phyloP scores from a whole-genome alignment of 148 eudicot species.

The Persicaria tinctoria region DNA sequence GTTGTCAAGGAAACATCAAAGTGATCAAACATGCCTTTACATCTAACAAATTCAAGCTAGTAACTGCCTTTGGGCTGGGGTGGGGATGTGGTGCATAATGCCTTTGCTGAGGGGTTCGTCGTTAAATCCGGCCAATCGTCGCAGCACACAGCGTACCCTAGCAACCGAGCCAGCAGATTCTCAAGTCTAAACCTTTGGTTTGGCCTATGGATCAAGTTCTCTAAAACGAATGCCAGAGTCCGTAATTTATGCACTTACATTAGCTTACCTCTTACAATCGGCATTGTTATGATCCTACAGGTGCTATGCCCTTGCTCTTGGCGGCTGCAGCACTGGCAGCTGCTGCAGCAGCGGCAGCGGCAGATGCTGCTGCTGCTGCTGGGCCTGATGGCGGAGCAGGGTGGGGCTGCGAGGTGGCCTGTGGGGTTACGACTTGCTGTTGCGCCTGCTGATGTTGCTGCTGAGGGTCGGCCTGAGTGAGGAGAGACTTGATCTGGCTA shows the following conservation, averaged over 20 bases:
- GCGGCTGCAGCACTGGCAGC: slow-evolving; percentile 47
- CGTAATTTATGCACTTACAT: not conserved
- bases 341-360: slow-evolving; percentile 47
- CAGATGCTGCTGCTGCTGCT: slow-evolving; percentile 56
- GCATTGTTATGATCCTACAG: slow-evolving; percentile 45
- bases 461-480: slow-evolving; percentile 40
- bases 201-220: too few species aligned
- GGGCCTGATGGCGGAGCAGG: slow-evolving; percentile 53
- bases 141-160: too few species aligned
- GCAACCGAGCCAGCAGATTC: too few species aligned
- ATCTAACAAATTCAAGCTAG: too few species aligned
- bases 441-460: slow-evolving; percentile 13
- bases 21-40: too few species aligned
- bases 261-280: not conserved
- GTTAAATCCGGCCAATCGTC: too few species aligned
- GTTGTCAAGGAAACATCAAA: too few species aligned
- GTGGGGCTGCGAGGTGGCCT: slow-evolving; percentile 28
- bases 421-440: slow-evolving; percentile 17
- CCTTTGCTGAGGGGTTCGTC: too few species aligned
- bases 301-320: slow-evolving; percentile 70
- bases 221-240: too few species aligned
- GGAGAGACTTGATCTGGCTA: slow-evolving; percentile 61
- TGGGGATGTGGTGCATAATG: too few species aligned
- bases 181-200: too few species aligned
- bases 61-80: too few species aligned